Base-by-base conservation (phyloP, 805 yeast species). In the Ogataea saltuana region DNA sequence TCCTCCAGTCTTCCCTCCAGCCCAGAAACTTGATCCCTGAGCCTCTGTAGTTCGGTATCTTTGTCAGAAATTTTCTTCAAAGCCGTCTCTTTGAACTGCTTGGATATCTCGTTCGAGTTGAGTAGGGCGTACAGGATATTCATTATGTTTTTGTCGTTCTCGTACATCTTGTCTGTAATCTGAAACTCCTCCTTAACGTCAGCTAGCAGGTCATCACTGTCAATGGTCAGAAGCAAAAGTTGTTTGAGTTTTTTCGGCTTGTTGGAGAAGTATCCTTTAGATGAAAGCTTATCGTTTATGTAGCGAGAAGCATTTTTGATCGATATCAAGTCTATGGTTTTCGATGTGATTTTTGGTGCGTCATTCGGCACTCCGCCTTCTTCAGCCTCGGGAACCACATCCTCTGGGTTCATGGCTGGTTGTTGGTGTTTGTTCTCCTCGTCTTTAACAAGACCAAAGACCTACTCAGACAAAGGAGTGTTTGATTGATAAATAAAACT, bases 71-170 rank as follows among this genome's bases (percentile, higher is more conserved):
- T 11, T 16, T 48, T 49, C 32, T 35, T 42, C 19, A 47, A 15
- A 2, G 47, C 20, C 3, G 43, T n/a, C 22, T 58, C 60, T 18
- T 57, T 55, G 13, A 48, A 42, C 18, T 44, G 43, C 18, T 42
- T 50, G 6, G 55, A 44, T n/a, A 51, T 46, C 13, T 63, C 65
- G 2, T 52, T 16, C 1, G 58, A 41, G 15, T 49, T 50, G 12
- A 63, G 39, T 11, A 67, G 48, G 4, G 56, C 39, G 36, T 56
- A 59, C 4, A 62, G 49, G 7, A 58, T 50, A 37, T 61, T 57
- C 27, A 63, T 54, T 18, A 59, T 45, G 21, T 59, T 56, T 28
- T 58, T 59, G 42, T 67, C 71, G 40, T 66, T 67, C 37, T 61
- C 60, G 43, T 54, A 53, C 23, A 48, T 43, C 16, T 46, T 45